Evolutionary conservation across 2,329 filamentous ascomycete genomes (phyloP).

Genomic region (Sphaerulina populicola): DNA sequence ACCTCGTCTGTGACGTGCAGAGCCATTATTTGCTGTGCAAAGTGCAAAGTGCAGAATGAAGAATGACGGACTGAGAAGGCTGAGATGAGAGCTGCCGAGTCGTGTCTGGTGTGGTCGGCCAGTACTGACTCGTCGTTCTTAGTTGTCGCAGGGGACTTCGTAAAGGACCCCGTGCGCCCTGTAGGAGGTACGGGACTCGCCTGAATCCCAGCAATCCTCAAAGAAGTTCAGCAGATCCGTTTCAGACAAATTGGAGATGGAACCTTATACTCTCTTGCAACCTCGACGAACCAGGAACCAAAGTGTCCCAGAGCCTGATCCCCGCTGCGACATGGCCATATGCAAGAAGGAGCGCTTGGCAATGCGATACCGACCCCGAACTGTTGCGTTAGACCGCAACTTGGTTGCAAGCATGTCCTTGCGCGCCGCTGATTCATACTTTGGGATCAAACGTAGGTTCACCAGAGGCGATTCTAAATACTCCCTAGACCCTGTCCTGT

Average conservation of each 20-base stretch:
- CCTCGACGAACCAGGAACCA: not conserved
- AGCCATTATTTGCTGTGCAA: not conserved
- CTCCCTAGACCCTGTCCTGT: constrained; percentile 1
- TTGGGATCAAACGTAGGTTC: not conserved
- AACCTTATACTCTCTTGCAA: constrained; percentile 1
- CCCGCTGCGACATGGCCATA: constrained; percentile 1
- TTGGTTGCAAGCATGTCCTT: not conserved
- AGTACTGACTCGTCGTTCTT: not conserved
- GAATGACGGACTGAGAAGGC: not conserved
- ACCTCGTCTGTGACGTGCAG: not conserved
- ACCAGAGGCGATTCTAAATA: not conserved
- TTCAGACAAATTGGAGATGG: constrained; percentile 3
- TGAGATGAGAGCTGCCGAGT: not conserved
- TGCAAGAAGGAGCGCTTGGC: not conserved
- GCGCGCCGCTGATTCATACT: constrained; percentile 1
- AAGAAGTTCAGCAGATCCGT: constrained; percentile 4
- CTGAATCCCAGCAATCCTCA: constrained; percentile 1
- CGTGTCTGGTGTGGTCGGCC: not conserved
- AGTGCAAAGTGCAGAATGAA: not conserved
- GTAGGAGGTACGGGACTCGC: not conserved
- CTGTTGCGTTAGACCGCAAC: not conserved
- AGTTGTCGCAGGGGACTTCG: not conserved
- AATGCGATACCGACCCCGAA: not conserved
- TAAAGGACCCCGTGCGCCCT: not conserved
- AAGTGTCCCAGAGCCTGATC: constrained; percentile 5